Percentiles rank a stretch among this genome's conserved stretches.
Evolutionary conservation across 306 rosid species (phyloP).

Genomic region (Begonia loranthoides): DNA sequence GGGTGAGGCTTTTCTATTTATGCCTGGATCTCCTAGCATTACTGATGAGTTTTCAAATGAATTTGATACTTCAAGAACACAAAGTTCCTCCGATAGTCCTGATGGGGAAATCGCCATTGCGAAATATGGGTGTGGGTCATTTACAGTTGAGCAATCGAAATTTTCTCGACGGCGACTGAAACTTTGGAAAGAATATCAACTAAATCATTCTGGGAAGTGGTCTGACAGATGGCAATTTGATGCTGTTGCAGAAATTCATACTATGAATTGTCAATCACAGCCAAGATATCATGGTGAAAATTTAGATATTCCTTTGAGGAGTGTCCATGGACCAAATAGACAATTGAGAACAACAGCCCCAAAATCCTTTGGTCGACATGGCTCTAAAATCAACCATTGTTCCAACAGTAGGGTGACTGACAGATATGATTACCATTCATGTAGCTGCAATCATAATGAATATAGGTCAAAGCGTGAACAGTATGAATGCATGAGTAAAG

Average conservation of each 20-base stretch:
- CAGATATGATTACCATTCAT: slow-evolving; percentile 57
- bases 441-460: slow-evolving; percentile 41
- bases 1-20: slow-evolving; percentile 28
- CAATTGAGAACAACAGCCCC: slow-evolving; percentile 40
- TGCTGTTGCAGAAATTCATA: slow-evolving; percentile 47
- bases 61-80: slow-evolving; percentile 24
- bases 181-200: slow-evolving; percentile 53
- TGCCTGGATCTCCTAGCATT: slow-evolving; percentile 44
- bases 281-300: slow-evolving; percentile 48
- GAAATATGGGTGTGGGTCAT: slow-evolving; percentile 38
- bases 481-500: too few species aligned
- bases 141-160: slow-evolving; percentile 43
- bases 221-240: slow-evolving; percentile 46
- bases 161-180: slow-evolving; percentile 42
- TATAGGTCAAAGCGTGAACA: too few species aligned
- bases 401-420: slow-evolving; percentile 41
- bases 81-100: slow-evolving; percentile 24
- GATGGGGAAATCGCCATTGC: slow-evolving; percentile 35
- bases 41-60: slow-evolving; percentile 36
- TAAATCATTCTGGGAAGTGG: slow-evolving; percentile 59
- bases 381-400: slow-evolving; percentile 42
- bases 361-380: slow-evolving; percentile 56
- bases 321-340: slow-evolving; percentile 29
- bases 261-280: slow-evolving; percentile 33
- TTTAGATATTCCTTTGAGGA: slow-evolving; percentile 33